These are phyloP conservation scores for Prunus mongolica DNA, from an alignment of 306 rosid genomes.

Conservation along the genomic window DNA sequence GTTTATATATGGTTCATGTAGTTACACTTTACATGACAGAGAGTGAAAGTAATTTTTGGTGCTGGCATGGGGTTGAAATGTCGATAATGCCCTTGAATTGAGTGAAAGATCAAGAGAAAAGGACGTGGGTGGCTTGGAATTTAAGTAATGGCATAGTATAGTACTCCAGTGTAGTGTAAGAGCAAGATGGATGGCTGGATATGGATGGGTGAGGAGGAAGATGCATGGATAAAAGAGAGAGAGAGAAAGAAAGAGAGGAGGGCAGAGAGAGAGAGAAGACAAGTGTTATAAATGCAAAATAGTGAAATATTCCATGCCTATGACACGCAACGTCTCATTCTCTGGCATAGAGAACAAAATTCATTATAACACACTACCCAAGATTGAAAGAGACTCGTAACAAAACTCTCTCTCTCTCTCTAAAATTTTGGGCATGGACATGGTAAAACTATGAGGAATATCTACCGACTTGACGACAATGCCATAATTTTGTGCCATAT, in stretches of 20 bases:
- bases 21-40: neutral
- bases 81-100: neutral
- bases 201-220: conserved; percentile 7
- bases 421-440: neutral
- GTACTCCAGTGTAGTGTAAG: neutral
- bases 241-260: neutral
- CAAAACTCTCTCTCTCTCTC: neutral
- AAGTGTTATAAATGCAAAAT: conserved; percentile 42
- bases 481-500: too few relatives aligned
- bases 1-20: neutral
- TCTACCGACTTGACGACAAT: too few relatives aligned
- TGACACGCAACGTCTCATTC: conserved; percentile 23
- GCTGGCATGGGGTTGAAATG: neutral
- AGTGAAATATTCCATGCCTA: conserved; percentile 38
- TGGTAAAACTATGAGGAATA: neutral
- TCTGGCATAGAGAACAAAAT: conserved; percentile 28
- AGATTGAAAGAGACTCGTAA: conserved; percentile 39
- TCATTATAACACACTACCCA: conserved; percentile 31
- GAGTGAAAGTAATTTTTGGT: neutral
- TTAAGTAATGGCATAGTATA: neutral
- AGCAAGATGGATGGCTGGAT: neutral
- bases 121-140: neutral
- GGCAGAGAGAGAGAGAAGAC: conserved; percentile 27
- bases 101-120: neutral
- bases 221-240: neutral